Base-by-base conservation (phyloP, 768 basidiomycete genomes). In the Tulasnella sp. region DNA sequence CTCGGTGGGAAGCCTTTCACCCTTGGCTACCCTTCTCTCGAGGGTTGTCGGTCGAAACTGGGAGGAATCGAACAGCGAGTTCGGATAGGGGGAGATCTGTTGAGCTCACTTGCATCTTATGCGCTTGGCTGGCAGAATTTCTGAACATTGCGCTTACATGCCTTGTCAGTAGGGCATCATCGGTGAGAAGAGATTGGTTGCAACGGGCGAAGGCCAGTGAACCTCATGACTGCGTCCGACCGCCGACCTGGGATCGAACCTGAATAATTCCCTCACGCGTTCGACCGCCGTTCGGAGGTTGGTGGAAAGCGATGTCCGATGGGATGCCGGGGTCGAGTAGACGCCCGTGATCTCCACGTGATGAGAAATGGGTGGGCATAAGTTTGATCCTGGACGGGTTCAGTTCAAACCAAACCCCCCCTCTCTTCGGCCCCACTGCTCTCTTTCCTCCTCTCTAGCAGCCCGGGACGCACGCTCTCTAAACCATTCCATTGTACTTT, bases 271-370 rank as follows among this genome's bases (percentile, higher is more conserved):
- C 62, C 62, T 68, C 62, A 36, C 62, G 10, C 18, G 24, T 68
- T 36, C 31, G 5, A 18, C 62, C 62, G 62, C 62, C 62, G 62
- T 68, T 34, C 62, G 62, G 62, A 68, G 56, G 34, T 68, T 68
- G 8, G 27, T 36, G 2, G 8, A 36, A 36, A 0, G 62, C 62
- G 62, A 34, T 68, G 62, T 36, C 62, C 62, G 62, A 68, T 68
- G 62, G 62, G 31, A 68, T 68, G 31, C 62, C 62, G 31, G 62
- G n/a, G n/a, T n/a, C n/a, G n/a, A n/a, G 27, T 34, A 68, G 62
- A 68, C 62, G 62, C 62, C 62, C 62, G 62, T 68, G 62, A 68
- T 68, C 62, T 36, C 62, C 62, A 68, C 62, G 62, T 68, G 62
- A 68, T 68, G 62, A 18, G 62, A 68, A 68, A 27, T 14, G 62